Percentiles rank a stretch among this genome's conserved stretches.
phyloP scores from a whole-genome alignment of 2,329 filamentous ascomycete genomes.

The Elsinoe arachidis region DNA sequence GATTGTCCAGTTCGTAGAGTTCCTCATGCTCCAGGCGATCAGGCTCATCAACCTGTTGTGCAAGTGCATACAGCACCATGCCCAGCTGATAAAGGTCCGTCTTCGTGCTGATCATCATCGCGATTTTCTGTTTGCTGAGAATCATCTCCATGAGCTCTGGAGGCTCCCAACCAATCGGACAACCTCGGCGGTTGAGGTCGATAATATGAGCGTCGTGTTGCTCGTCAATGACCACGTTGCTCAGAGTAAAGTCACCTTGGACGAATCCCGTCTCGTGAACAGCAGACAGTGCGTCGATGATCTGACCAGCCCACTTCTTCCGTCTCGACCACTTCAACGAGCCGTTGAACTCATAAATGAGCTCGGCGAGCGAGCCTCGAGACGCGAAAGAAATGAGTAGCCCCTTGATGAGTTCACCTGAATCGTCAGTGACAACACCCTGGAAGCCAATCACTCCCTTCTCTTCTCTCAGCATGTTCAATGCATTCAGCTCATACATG shows the following conservation, averaged over 20 bases:
- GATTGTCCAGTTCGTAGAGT: constrained; percentile 48
- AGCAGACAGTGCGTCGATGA: constrained; percentile 78
- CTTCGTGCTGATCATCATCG: constrained; percentile 97
- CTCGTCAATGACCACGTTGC: constrained; percentile 88
- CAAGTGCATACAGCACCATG: constrained; percentile 93
- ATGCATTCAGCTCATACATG: constrained; percentile 90
- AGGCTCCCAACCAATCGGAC: constrained; percentile 94
- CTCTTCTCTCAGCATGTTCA: constrained; percentile 67
- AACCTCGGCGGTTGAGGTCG: constrained; percentile 95
- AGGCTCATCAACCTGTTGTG: constrained; percentile 80
- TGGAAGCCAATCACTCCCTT: constrained; percentile 76
- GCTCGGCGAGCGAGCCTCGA: constrained; percentile 78
- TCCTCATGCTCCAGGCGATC: constrained; percentile 49
- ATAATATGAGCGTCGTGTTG: constrained; percentile 88
- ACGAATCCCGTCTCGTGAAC: constrained; percentile 96
- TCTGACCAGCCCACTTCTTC: constrained; percentile 84
- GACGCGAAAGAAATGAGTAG: constrained; percentile 82
- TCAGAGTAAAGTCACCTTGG: constrained; percentile 93
- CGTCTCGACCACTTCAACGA: constrained; percentile 60
- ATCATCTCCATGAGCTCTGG: constrained; percentile 82
- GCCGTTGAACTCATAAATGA: constrained; percentile 70
- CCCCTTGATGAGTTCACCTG: constrained; percentile 66
- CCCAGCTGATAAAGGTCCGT: constrained; percentile 92
- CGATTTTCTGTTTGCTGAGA: constrained; percentile 78
- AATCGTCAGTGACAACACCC: constrained; percentile 78